phyloP scores from a whole-genome alignment of 257 asterid genomes.

The Lithospermum erythrorhizon region DNA sequence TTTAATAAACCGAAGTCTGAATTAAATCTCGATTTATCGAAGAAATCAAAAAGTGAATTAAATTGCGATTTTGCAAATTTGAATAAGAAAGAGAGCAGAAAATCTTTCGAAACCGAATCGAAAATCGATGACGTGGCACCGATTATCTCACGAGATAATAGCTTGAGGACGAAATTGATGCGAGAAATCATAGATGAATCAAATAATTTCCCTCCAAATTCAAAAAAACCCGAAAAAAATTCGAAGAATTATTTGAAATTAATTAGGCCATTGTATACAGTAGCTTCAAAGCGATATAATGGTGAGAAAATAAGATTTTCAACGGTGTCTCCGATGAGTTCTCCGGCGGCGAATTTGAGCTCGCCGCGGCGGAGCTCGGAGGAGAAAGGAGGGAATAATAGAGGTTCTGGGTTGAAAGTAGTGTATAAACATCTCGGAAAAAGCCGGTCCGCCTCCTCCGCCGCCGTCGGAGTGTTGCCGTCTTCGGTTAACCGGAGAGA shows the following conservation, averaged over 20 bases:
- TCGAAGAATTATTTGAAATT: constrained; percentile 44
- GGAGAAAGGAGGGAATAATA: constrained; percentile 24
- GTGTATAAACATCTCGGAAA: constrained; percentile 42
- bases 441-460: constrained; percentile 57
- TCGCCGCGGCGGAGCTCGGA: constrained; percentile 37
- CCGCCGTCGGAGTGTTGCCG: constrained; percentile 21
- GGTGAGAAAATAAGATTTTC: constrained; percentile 19
- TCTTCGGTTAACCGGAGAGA: constrained; percentile 39
- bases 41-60: too few species aligned
- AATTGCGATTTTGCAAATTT: constrained; percentile 5
- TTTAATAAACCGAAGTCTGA: constrained; percentile 39
- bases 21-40: constrained; percentile 6
- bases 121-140: constrained; percentile 2
- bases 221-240: constrained; percentile 21
- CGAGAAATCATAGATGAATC: constrained; percentile 26
- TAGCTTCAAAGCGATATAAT: constrained; percentile 36
- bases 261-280: constrained; percentile 42
- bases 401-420: constrained; percentile 35
- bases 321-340: constrained; percentile 20
- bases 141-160: constrained; percentile 30
- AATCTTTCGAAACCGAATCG: constrained; percentile 9
- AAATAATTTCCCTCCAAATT: constrained; percentile 3
- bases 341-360: constrained; percentile 12
- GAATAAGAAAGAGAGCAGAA: constrained; percentile 11
- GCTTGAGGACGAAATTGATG: constrained; percentile 38